phyloP scores from a whole-genome alignment of 2,329 filamentous ascomycete species.

The Fusarium nisikadoi region DNA sequence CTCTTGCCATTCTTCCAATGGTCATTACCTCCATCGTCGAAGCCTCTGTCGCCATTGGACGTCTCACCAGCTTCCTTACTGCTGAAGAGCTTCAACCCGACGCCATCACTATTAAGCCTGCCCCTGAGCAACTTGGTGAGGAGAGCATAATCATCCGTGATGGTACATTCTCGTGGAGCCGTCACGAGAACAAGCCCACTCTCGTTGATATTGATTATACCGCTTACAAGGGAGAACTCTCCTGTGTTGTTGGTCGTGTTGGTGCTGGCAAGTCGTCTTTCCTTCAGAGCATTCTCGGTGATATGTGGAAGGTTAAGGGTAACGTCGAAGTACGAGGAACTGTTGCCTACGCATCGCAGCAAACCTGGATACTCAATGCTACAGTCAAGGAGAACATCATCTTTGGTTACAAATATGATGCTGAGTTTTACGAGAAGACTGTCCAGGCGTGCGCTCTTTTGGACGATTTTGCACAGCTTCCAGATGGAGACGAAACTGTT shows the following conservation, averaged over 20 bases:
- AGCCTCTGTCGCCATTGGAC: constrained; percentile 88
- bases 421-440: constrained; percentile 92
- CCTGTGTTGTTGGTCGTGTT: constrained; percentile 93
- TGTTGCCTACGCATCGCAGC: constrained; percentile 91
- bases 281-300: constrained; percentile 86
- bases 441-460: constrained; percentile 89
- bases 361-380: constrained; percentile 97
- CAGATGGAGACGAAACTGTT: constrained; percentile 95
- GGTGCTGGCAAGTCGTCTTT: constrained; percentile 95
- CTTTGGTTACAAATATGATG: constrained; percentile 94
- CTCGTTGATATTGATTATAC: constrained; percentile 88
- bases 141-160: constrained; percentile 86
- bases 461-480: constrained; percentile 91
- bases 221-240: constrained; percentile 91
- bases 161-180: constrained; percentile 95
- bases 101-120: constrained; percentile 76
- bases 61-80: constrained; percentile 84
- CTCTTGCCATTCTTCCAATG: constrained; percentile 93
- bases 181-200: constrained; percentile 75
- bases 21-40: constrained; percentile 97
- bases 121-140: constrained; percentile 81
- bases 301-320: constrained; percentile 89
- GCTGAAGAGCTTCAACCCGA: constrained; percentile 92
- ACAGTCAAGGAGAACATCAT: constrained; percentile 97
- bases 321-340: constrained; percentile 84